Conservation (phyloP, 2,329 filamentous ascomycete genomes). For the Fulvia fulva region DNA sequence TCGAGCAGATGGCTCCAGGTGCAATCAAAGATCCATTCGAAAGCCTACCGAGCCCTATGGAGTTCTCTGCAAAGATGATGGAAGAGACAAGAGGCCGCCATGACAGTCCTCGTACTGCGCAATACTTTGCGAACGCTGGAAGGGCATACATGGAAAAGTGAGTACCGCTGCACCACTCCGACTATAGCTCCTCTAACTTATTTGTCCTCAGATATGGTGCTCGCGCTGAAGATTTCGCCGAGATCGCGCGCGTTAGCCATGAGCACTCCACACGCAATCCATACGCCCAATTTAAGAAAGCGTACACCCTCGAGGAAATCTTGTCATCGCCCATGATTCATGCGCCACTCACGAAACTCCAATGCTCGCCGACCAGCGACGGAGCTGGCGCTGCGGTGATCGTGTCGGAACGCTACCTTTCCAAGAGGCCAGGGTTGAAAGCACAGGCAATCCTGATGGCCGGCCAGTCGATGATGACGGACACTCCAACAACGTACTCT, state of each 20-base stretch:
- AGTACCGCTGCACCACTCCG: no score
- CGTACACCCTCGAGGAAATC: conserved; percentile 83
- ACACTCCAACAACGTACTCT: conserved; percentile 75
- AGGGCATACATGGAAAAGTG: conserved; percentile 83
- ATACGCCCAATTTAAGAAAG: conserved; percentile 91
- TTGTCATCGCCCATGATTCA: conserved; percentile 72
- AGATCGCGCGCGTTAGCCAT: conserved; percentile 91
- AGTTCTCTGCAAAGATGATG: conserved; percentile 63
- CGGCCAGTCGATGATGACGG: conserved; percentile 80
- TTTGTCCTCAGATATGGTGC: conserved; percentile 60
- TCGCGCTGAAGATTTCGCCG: conserved; percentile 78
- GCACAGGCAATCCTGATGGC: conserved; percentile 82
- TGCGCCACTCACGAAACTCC: conserved; percentile 88
- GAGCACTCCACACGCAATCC: conserved; percentile 86
- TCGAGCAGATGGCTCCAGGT: conserved; percentile 96
- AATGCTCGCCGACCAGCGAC: conserved; percentile 95
- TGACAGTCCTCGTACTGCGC: conserved; percentile 37
- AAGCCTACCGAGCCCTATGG: conserved; percentile 76
- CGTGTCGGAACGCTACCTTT: conserved; percentile 84
- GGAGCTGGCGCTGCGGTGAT: conserved; percentile 84
- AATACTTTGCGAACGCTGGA: conserved; percentile 96
- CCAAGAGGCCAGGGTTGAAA: conserved; percentile 74
- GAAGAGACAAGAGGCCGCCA: conserved; percentile 23
- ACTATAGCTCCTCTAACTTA: no score
- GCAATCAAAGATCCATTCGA: conserved; percentile 77